Base-by-base conservation (phyloP, 108 stramenopile genomes). In the Pseudonitzschia delicatissima region DNA sequence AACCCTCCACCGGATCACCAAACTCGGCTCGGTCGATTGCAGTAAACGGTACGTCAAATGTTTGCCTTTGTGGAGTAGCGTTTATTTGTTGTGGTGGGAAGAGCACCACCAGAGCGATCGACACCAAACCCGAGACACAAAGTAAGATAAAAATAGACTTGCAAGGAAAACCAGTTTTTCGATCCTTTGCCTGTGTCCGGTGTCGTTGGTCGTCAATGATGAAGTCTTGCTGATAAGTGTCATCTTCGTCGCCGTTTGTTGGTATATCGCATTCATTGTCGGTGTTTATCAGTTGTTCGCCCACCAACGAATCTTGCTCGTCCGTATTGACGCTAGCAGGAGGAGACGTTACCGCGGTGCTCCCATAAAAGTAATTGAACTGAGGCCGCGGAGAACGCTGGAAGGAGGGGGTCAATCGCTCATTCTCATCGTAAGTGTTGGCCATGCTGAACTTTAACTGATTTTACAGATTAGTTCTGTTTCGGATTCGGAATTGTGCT, bases 1-100 rank as follows among this genome's bases (percentile, higher is more conserved):
- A 72, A n/a, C 71, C 64, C 21, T 76, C 76, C 0, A 86, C 79
- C 1, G 87, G 83, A 62, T 87, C 87, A 15, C 80, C 84, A 35
- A 73, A 88, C 11, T 79, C 77, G 18, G 72, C 71, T 62, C 91
- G 78, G 57, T 80, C 67, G 28, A 88, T 83, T 33, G 66, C 64
- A 25, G 73, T 60, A 67, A 82, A 93, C 5, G 83, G 81, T 44
- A 88, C 40, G 6, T 4, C 37, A 39, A 67, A 65, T 15, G 26
- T 55, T 42, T 69, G 59, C 1, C 34, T 40, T 36, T 45, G 45
- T 3, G n/a, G 28, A 3, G 64, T n/a, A 58, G 26, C 58, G 15
- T 52, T 44, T 33, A 4, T 34, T 2, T 72, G 40, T 27, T 33
- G 29, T 32, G 53, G 7, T 23, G 77, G 77, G 15, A 62, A 28